Conservation (phyloP, 768 basidiomycete genomes). For the Psilocybe cyanescens region DNA sequence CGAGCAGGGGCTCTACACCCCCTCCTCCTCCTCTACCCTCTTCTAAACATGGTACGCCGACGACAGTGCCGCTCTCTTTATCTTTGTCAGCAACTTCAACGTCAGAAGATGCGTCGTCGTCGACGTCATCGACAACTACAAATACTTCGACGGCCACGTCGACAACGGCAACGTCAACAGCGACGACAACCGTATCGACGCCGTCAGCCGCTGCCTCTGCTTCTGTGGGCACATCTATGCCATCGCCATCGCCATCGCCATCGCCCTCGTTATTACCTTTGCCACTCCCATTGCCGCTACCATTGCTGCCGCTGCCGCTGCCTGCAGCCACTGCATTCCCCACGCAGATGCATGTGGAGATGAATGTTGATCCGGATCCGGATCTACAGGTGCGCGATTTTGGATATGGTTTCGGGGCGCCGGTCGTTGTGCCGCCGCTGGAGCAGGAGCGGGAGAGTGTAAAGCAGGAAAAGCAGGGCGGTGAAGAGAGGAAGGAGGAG, state of each 20-base stretch:
- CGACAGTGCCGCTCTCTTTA: background rate
- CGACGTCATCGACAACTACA: too few species aligned
- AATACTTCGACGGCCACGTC: too few species aligned
- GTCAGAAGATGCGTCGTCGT: background rate
- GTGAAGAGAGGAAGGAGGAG: background rate
- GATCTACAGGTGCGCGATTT: slow-evolving; percentile 24
- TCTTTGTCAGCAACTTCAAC: background rate
- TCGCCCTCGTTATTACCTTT: background rate
- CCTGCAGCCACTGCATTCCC: too few species aligned
- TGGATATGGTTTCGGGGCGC: slow-evolving; percentile 23
- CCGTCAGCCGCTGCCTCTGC: too few species aligned
- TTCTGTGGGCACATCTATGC: background rate
- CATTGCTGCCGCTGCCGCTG: too few species aligned
- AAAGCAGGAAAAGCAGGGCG: too few species aligned
- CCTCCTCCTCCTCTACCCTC: background rate
- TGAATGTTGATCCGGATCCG: background rate
- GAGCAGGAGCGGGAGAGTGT: too few species aligned
- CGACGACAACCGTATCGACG: too few species aligned
- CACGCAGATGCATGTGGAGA: background rate
- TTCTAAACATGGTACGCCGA: background rate
- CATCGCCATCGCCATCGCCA: background rate
- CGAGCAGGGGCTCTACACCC: slow-evolving; percentile 1
- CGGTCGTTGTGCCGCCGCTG: slow-evolving; percentile 10
- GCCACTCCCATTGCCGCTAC: too few species aligned
- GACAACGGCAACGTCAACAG: too few species aligned